Base-by-base conservation (phyloP, 495 filamentous ascomycete genomes). In the Neurospora discreta region DNA sequence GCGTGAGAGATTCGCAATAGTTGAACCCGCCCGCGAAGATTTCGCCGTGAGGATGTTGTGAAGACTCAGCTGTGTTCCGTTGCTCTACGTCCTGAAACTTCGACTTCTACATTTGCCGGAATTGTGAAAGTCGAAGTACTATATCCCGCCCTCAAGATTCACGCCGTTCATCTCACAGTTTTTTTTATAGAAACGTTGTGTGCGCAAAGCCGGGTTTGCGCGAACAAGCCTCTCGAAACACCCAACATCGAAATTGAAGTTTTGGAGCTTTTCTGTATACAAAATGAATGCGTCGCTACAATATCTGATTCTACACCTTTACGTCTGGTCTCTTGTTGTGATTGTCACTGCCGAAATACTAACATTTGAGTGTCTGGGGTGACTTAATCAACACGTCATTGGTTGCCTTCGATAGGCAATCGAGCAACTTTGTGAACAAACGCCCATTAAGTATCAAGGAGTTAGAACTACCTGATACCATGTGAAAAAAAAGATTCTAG, bases 211-310 rank as follows among this genome's bases (percentile, higher is more conserved):
- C 42, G 18, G 42, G 9, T n/a, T 43, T 44, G 42, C 3, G 18
- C 8, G 42, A 44, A 44, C 42, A 1, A 44, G 42, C n/a, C 3
- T n/a, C 42, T 44, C 8, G 1, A 9, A 20, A 44, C 42, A 44
- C 42, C n/a, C 42, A n/a, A n/a, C n/a, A 3, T 10, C 18, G 8
- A 8, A 3, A 10, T 20, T 44, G 18, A 9, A 8, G 8, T 4
- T 10, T 20, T 44, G 1, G 18, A 10, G 42, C 1, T 5, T 10
- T 2, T 0, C 6, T n/a, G 0, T 10, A 0, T 0, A 44, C 3
- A 0, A 3, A 1, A 1, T 10, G 4, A 3, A 44, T 20, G 1
- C 1, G 42, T 3, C 42, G 5, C 42, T 44, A n/a, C n/a, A n/a
- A n/a, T n/a, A n/a, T n/a, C n/a, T n/a, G n/a, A n/a, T n/a, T n/a